Conservation (phyloP, 805 yeast species). For the Metschnikowia reukaufii region DNA sequence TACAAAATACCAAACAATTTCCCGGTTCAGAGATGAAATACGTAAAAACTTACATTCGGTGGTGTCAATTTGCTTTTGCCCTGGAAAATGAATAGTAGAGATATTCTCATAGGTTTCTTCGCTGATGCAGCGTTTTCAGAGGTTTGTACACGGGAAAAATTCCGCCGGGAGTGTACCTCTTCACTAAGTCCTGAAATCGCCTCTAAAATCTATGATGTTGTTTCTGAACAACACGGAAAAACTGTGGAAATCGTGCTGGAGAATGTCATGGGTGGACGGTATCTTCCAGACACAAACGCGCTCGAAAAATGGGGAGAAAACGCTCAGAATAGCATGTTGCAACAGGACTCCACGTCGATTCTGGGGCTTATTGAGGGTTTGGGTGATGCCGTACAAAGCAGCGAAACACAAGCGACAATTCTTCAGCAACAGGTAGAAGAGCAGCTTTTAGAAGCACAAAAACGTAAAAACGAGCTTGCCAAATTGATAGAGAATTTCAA, state of each 20-base stretch:
- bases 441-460: constrained; percentile 3
- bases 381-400: constrained; percentile 1
- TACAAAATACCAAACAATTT: too few species aligned
- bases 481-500: neutral
- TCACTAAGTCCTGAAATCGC: constrained; percentile 4
- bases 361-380: constrained; percentile 1
- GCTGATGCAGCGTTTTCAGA: constrained; percentile 5
- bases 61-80: neutral
- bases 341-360: constrained; percentile 1
- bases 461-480: neutral
- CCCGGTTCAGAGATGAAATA: too few species aligned
- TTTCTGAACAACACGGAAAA: constrained; percentile 6
- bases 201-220: constrained; percentile 1
- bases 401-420: constrained; percentile 4
- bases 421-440: constrained; percentile 1
- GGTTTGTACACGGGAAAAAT: constrained; percentile 6
- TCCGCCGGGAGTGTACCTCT: constrained; percentile 5
- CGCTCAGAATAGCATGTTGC: neutral
- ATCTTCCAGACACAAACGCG: neutral
- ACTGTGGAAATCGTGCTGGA: neutral
- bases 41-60: neutral
- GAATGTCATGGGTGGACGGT: constrained; percentile 1
- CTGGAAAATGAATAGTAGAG: constrained; percentile 9
- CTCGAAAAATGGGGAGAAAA: neutral
- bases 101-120: constrained; percentile 10